These are phyloP conservation scores for Fennellomyces sp. DNA, from an alignment of 371 early-diverging fungal genomes.

Conservation along the genomic window DNA sequence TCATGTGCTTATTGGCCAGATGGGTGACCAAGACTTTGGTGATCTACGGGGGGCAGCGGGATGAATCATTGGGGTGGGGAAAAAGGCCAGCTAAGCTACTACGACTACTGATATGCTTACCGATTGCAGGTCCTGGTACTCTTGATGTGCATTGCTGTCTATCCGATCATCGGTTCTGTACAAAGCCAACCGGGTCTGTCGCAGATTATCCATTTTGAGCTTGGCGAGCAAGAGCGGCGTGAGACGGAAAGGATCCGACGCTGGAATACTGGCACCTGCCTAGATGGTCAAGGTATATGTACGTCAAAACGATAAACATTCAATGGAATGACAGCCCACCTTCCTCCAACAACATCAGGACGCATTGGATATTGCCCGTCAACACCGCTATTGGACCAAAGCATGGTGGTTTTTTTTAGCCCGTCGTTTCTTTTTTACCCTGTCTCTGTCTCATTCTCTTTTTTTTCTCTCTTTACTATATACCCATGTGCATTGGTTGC, in stretches of 20 bases:
- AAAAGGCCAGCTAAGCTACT: neutral
- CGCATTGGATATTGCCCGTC: conserved; percentile 48
- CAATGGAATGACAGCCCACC: conserved; percentile 26
- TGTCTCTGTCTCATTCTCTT: neutral
- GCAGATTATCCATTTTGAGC: conserved; percentile 46
- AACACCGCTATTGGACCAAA: conserved; percentile 40
- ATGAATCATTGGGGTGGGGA: neutral
- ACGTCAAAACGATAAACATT: conserved; percentile 7
- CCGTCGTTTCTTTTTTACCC: neutral
- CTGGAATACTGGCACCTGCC: conserved; percentile 47
- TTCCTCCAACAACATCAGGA: conserved; percentile 45
- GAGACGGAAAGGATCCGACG: conserved; percentile 49
- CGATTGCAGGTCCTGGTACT: conserved; percentile 41
- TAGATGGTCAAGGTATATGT: conserved; percentile 16
- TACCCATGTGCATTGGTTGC: conserved; percentile 54
- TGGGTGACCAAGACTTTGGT: conserved; percentile 48
- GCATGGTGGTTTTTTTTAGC: neutral
- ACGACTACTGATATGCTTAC: conserved; percentile 17
- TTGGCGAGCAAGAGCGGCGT: conserved; percentile 51
- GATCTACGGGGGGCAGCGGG: conserved; percentile 20
- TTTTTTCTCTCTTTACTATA: neutral
- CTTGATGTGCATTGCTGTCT: conserved; percentile 20
- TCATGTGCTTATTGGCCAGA: conserved; percentile 41
- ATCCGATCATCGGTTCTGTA: neutral
- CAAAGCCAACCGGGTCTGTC: conserved; percentile 20